Base-by-base conservation (phyloP, 1,284 basidiomycete genomes). In the Waitea zeae region DNA sequence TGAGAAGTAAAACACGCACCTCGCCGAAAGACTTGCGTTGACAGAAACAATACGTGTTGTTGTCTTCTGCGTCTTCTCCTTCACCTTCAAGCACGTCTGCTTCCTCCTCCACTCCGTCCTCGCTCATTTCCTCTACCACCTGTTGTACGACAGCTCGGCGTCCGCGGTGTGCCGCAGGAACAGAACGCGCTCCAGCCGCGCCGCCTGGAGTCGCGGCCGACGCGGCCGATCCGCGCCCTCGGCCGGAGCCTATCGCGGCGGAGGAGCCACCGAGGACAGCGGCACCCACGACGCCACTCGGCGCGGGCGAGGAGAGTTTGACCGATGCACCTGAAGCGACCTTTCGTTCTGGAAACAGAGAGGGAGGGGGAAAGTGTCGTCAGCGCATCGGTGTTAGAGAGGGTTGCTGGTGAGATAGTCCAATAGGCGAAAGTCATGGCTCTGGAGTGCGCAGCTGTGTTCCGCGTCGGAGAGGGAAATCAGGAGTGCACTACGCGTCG, bases 1-100 rank as follows among this genome's bases (percentile, higher is more conserved):
- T 31, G n/a, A 17, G 28, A 13, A 12, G 15, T 7, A 33, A 36
- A 19, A 33, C 33, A 54, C 59, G 44, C 45, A 69, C 67, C 56
- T 75, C 70, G 37, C 73, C 73, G 39, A 69, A 72, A 31, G 70
- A 73, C 38, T 65, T 59, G 46, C 70, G 70, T 42, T 68, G 68
- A 48, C 75, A 77, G 54, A 69, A 67, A 48, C 75, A 78, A 44
- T 77, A 78, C 2, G 71, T 44, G 20, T 61, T 59, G 41, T 68
- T 60, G 49, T 75, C 72, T 42, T 67, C 61, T 26, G 57, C 57
- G 39, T 61, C 63, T 18, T 57, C 62, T n/a, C n/a, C n/a, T 37
- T 55, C 57, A 15, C 58, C 63, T 38, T 66, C 67, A 11, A 57
- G 55, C 18, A 44, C 50, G 19, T 53, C 54, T 34, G 64, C 63